phyloP scores from a whole-genome alignment of 75 land plant species.

The Sequoia sempervirens region DNA sequence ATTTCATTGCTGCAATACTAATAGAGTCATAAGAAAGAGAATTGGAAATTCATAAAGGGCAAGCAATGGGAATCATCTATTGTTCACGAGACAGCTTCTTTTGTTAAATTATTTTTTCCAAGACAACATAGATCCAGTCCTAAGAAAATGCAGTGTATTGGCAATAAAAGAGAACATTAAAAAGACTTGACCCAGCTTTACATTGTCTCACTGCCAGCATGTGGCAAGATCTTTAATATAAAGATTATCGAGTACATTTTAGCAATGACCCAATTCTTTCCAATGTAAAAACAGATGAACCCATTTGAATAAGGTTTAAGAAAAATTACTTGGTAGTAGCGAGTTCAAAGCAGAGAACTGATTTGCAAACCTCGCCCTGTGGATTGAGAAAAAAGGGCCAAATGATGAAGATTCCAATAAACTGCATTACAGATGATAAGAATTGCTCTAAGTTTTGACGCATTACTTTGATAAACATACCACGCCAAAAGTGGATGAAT shows the following conservation, averaged over 20 bases:
- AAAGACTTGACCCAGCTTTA: neutral
- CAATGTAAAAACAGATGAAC: neutral
- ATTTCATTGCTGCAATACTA: neutral
- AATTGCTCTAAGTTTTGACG: neutral
- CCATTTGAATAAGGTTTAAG: neutral
- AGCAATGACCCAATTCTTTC: neutral
- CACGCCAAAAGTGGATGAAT: slow-evolving; percentile 81
- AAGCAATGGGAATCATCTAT: neutral
- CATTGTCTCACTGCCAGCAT: neutral
- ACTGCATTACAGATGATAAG: neutral
- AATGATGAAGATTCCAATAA: neutral
- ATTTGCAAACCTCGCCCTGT: slow-evolving; percentile 92
- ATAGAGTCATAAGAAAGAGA: neutral
- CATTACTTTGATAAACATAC: slow-evolving; percentile 31
- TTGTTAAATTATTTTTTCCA: neutral
- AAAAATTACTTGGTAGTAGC: slow-evolving; percentile 59
- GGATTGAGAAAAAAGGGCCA: neutral
- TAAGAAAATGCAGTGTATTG: neutral
- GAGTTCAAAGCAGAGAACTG: slow-evolving; percentile 87
- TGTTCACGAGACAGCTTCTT: neutral
- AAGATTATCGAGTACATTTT: neutral
- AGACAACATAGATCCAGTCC: neutral
- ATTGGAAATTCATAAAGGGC: neutral
- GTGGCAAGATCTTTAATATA: neutral
- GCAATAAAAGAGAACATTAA: neutral